Evolutionary conservation across 140 eudicot species (phyloP), one percentile per base, ranked within the genome.

Genomic region (Flaveria floridana): DNA sequence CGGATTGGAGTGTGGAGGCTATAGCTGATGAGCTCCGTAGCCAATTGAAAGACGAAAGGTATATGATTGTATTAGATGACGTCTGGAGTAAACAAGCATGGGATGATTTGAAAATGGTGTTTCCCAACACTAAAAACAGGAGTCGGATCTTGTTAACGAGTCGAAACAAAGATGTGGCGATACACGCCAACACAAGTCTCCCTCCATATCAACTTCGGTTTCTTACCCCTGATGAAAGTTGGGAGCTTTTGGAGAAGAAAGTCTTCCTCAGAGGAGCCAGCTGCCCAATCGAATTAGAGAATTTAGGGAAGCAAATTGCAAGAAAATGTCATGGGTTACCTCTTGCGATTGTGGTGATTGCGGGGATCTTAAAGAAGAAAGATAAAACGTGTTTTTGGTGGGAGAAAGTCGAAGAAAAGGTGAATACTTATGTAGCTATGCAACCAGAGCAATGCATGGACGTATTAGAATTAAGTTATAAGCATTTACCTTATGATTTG

Each of bases 321-420:
- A 58, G 34, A 13, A 81, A 84, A 64, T 84, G 88, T 25, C 30
- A 77, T 3, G 87, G 87, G 28, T 68, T 80, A 11, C 87, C 87
- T 2, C 78, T 84, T 14, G 83, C 83, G 0, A 28, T 84, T 21
- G 85, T 84, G 28, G 82, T 84, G 63, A 70, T 78, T 11, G 82
- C 83, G 0, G 88, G 85, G 23, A 66, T 79, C 21, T 76, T 79
- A 7, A 9, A 10, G 44, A 78, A 56, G 61, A 78, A 41, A 26
- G 80, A 73, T 6, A 83, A 83, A 46, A 71, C 71, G 2, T 12
- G 10, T 18, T 15, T 46, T 0, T 34, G 15, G 51, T 83, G 84
- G 87, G 58, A 71, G 47, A 15, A 41, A 23, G 63, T 84, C 8
- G 72, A 69, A 10, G 69, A 76, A 37, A 80, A 39, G 44, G 62